Base-by-base conservation (phyloP, 2,329 filamentous ascomycete genomes). In the Fusarium brevicatenulatum region DNA sequence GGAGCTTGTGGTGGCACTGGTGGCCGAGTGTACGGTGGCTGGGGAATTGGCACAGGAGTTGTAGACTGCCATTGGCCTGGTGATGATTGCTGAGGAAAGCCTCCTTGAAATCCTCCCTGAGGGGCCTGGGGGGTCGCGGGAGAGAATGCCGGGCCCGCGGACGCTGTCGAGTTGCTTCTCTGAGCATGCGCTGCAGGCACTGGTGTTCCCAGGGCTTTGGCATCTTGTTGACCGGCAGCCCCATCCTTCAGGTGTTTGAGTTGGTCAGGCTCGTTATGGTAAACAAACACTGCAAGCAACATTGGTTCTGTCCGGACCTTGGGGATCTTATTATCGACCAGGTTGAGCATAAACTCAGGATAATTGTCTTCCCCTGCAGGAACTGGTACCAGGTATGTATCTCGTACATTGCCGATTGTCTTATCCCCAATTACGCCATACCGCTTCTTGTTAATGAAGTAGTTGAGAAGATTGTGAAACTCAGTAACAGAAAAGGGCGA, bases 351-450 rank as follows among this genome's bases (percentile, higher is more conserved):
- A 77, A 98, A 97, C 70, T 95, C 93, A 0, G 96, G 95, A 47
- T 95, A 89, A 55, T 88, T 89, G 39, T 85, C 86, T 32, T 89
- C 86, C 32, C 93, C 94, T 9, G 91, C 88, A 37, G 94, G 90
- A 9, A 98, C 90, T 0, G 96, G 95, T 15, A 98, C 92, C 37
- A 98, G 88, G 80, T 98, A 98, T 4, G 95, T 93, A 79, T 98
- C 95, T 67, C 95, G 92, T 54, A 98, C 92, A 68, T 94, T 92
- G 25, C 90, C 88, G 36, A 91, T 83, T 2, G 89, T 88, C 80
- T 93, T 92, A 78, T 95, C 93, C 19, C 91, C 91, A 11, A 98
- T 88, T 4, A 98, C 95, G 25, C 95, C 95, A 80, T 97, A 99
- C 39, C 95, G 89, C 72, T 93, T 89, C 78, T 95, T 93, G 56